A percentile compares a stretch with the other conserved stretches of the same genome.
Conservation (phyloP, 2,329 filamentous ascomycete species). For the Fusarium sp. region DNA sequence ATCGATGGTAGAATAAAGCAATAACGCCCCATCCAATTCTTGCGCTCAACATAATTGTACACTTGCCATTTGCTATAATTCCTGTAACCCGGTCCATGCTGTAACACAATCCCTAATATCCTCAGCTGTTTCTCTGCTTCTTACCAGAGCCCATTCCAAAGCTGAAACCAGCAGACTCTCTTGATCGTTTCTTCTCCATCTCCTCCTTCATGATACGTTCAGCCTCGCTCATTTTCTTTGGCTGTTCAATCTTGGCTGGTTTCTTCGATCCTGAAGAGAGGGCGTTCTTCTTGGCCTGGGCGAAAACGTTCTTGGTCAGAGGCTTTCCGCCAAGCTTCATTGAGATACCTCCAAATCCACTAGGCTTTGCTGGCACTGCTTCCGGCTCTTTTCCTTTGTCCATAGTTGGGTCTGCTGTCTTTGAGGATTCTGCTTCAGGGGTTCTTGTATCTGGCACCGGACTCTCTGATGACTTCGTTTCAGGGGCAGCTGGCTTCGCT, state of each 20-base stretch:
- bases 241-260: conserved; percentile 63
- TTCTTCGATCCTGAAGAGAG: conserved; percentile 71
- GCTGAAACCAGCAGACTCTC: conserved; percentile 58
- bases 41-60: not conserved
- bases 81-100: not conserved
- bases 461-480: conserved; percentile 26
- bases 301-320: conserved; percentile 82
- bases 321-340: conserved; percentile 72
- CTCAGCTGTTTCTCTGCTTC: conserved; percentile 56
- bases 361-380: conserved; percentile 46
- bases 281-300: conserved; percentile 73
- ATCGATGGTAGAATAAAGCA: conserved; percentile 42
- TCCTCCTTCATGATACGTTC: conserved; percentile 91
- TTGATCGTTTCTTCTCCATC: conserved; percentile 73
- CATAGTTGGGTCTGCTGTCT: not conserved
- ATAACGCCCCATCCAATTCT: conserved; percentile 30
- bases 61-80: not conserved
- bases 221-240: conserved; percentile 87
- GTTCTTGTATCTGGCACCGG: conserved; percentile 21
- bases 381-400: conserved; percentile 16
- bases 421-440: conserved; percentile 9
- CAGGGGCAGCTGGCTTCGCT: conserved; percentile 47
- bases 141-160: conserved; percentile 61
- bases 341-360: conserved; percentile 58
- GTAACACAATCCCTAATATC: not conserved